phyloP scores from a whole-genome alignment of 306 rosid species.

The Begonia loranthoides region DNA sequence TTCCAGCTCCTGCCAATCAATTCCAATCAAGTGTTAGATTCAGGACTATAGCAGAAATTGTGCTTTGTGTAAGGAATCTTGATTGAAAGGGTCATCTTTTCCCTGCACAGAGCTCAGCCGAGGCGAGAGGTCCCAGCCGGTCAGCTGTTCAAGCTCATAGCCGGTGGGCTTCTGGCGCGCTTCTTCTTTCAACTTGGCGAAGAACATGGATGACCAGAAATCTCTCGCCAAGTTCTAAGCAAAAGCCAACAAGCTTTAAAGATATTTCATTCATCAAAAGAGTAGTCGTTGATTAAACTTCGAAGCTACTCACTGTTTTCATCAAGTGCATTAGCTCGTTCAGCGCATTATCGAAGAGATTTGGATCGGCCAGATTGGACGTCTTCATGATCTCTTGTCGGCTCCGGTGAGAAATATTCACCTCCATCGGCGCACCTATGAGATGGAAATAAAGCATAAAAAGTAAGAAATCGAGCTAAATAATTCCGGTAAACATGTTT shows the following conservation, averaged over 20 bases:
- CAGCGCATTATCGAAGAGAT: slow-evolving; percentile 57
- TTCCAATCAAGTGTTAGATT: no score
- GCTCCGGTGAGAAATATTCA: slow-evolving; percentile 80
- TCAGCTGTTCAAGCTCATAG: slow-evolving; percentile 48
- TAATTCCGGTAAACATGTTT: no score
- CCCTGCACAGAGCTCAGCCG: slow-evolving; percentile 78
- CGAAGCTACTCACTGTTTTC: slow-evolving; percentile 38
- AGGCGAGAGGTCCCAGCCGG: slow-evolving; percentile 68
- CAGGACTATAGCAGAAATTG: no score
- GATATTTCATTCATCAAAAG: not conserved
- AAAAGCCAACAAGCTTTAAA: not conserved
- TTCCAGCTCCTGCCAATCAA: no score
- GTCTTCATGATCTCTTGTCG: slow-evolving; percentile 76
- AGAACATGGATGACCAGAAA: slow-evolving; percentile 89
- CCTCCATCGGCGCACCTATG: slow-evolving; percentile 77
- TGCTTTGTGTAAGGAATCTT: slow-evolving; percentile 16
- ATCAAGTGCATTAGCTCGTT: slow-evolving; percentile 69
- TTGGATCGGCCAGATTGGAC: slow-evolving; percentile 47
- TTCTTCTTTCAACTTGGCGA: slow-evolving; percentile 70
- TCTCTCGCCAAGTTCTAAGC: slow-evolving; percentile 65
- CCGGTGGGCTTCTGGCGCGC: slow-evolving; percentile 36
- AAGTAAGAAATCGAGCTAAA: no score
- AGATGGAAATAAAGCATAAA: slow-evolving; percentile 12
- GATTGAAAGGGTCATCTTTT: slow-evolving; percentile 78
- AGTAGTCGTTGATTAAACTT: no score